These are phyloP conservation scores for Apiotrichum siamense DNA, from an alignment of 1,284 basidiomycete species.

Conservation along the genomic window DNA sequence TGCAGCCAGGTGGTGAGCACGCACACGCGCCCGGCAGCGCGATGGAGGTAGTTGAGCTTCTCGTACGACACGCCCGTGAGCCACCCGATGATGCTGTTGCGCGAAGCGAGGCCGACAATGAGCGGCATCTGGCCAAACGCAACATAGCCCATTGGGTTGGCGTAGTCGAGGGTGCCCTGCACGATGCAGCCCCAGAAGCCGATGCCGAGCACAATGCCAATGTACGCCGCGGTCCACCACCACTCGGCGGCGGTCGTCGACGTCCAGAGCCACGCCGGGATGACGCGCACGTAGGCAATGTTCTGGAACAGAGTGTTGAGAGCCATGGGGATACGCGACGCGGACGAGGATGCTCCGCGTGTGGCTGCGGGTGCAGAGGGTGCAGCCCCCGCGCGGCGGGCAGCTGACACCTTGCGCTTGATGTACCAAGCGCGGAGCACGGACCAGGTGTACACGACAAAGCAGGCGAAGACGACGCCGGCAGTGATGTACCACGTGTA, in stretches of 20 bases:
- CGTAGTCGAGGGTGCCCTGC: constrained; percentile 10
- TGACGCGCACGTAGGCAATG: constrained; percentile 10
- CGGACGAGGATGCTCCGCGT: background rate
- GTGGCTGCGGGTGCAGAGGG: background rate
- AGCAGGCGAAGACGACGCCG: constrained; percentile 6
- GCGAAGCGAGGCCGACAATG: constrained; percentile 59
- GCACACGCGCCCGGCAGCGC: constrained; percentile 31
- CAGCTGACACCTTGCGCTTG: constrained; percentile 6
- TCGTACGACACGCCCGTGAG: constrained; percentile 58
- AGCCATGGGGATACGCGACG: background rate
- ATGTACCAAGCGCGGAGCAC: background rate
- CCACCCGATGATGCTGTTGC: constrained; percentile 61
- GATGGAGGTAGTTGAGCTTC: constrained; percentile 48
- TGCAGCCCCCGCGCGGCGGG: background rate
- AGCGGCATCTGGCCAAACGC: constrained; percentile 55
- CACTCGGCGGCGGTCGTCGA: constrained; percentile 7
- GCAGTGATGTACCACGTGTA: constrained; percentile 14
- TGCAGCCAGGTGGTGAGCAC: constrained; percentile 33
- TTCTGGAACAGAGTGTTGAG: constrained; percentile 4
- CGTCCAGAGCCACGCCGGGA: constrained; percentile 14
- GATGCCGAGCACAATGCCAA: constrained; percentile 9
- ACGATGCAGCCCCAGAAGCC: constrained; percentile 9
- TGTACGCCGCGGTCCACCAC: constrained; percentile 14
- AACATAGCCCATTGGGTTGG: constrained; percentile 15
- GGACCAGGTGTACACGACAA: constrained; percentile 2